These are phyloP conservation scores for Forsythia suspensa DNA, from an alignment of 257 asterid genomes.

Conservation along the genomic window DNA sequence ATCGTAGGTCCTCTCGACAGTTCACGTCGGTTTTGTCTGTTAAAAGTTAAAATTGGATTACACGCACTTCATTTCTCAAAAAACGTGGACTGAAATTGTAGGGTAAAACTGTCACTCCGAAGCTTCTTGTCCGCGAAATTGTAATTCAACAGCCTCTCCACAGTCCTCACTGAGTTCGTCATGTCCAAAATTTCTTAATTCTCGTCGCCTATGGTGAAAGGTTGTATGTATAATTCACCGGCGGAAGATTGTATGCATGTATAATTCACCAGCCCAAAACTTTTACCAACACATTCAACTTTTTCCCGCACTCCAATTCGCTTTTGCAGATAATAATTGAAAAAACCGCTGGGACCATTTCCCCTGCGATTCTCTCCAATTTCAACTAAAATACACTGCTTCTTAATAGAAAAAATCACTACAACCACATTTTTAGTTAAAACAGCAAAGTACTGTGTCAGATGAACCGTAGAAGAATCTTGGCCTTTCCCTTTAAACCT, in stretches of 20 bases:
- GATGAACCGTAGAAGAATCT: not conserved
- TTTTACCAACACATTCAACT: not conserved
- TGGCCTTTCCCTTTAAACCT: not conserved
- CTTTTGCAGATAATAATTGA: not conserved
- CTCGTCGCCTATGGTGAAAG: conserved; percentile 18
- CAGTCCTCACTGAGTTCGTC: conserved; percentile 39
- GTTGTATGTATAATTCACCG: not conserved
- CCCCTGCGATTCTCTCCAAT: not conserved
- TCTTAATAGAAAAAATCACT: not conserved
- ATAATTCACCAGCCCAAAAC: not conserved
- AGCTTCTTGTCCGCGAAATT: conserved; percentile 45
- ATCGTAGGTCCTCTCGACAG: too few relatives aligned
- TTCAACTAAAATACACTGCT: not conserved
- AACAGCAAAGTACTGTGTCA: not conserved
- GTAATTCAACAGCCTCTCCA: conserved; percentile 53
- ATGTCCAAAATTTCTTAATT: conserved; percentile 32
- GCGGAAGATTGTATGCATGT: not conserved
- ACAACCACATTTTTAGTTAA: too few relatives aligned
- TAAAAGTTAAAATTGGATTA: too few relatives aligned
- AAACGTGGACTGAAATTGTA: too few relatives aligned
- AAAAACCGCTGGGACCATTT: not conserved
- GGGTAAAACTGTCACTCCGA: conserved; percentile 19
- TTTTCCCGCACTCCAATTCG: not conserved
- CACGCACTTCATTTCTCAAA: too few relatives aligned
- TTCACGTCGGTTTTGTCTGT: too few relatives aligned